Conservation (phyloP, 768 basidiomycete genomes). For the Rhodotorula sphaerocarpa region DNA sequence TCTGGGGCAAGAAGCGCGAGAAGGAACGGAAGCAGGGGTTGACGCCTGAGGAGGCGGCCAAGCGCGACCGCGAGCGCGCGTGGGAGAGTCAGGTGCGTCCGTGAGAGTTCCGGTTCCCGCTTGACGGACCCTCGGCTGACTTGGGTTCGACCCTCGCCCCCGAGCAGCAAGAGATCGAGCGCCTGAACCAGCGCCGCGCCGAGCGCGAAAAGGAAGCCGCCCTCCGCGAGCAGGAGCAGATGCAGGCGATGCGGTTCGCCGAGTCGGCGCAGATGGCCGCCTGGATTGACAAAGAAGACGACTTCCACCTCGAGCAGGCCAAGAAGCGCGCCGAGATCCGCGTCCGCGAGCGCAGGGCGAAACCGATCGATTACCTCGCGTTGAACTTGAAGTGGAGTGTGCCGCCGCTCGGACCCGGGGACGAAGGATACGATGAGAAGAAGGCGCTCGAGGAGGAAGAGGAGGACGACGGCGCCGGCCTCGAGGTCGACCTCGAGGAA, state of each 20-base stretch:
- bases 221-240: conserved; percentile 84
- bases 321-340: conserved; percentile 81
- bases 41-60: conserved; percentile 65
- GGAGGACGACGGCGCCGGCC: conserved; percentile 67
- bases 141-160: background rate
- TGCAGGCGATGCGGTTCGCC: conserved; percentile 74
- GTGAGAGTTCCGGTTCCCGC: no score
- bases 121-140: background rate
- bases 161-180: conserved; percentile 70
- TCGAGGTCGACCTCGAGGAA: conserved; percentile 97
- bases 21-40: conserved; percentile 86
- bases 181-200: conserved; percentile 77
- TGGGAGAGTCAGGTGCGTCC: conserved; percentile 69
- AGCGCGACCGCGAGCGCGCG: conserved; percentile 66
- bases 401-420: conserved; percentile 41
- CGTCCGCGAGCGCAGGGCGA: conserved; percentile 90
- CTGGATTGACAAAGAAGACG: conserved; percentile 93
- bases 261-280: conserved; percentile 98
- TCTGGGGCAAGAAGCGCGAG: conserved; percentile 98
- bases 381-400: conserved; percentile 90
- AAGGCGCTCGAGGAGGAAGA: conserved; percentile 64
- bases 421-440: conserved; percentile 53
- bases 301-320: conserved; percentile 94
- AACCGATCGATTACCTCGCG: conserved; percentile 95
- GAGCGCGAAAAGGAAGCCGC: conserved; percentile 84